A percentile compares a stretch with the other conserved stretches of the same genome.
These are phyloP conservation scores for Entonaema liquescens DNA, from an alignment of 495 filamentous ascomycete genomes.

Conservation along the genomic window DNA sequence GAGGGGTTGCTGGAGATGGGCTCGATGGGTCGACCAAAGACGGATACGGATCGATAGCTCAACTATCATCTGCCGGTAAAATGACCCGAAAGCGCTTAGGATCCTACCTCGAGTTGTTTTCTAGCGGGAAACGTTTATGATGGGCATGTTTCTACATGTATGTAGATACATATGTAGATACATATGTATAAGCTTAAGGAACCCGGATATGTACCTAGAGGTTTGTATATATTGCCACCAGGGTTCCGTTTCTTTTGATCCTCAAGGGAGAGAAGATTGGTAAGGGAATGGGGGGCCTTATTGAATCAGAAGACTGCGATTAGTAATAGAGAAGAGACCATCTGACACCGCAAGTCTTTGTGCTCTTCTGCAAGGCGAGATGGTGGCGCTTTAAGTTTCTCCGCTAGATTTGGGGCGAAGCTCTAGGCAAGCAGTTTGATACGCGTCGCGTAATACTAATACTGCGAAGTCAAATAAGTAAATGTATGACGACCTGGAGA, in stretches of 20 bases:
- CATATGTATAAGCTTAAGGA: background rate
- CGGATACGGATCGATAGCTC: conserved; percentile 19
- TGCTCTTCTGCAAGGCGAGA: background rate
- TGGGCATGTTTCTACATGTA: background rate
- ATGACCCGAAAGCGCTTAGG: conserved; percentile 9
- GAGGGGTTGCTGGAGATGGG: conserved; percentile 28
- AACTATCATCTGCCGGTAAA: conserved; percentile 38
- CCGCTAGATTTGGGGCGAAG: conserved; percentile 5
- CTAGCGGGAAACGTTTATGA: background rate
- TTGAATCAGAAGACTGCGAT: conserved; percentile 16
- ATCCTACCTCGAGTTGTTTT: background rate
- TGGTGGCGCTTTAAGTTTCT: conserved; percentile 31
- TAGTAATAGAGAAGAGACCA: conserved; percentile 7
- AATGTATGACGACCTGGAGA: background rate
- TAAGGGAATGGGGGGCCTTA: background rate
- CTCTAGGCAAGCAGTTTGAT: background rate
- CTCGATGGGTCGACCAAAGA: conserved; percentile 31
- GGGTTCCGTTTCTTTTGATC: conserved; percentile 20
- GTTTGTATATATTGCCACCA: conserved; percentile 19
- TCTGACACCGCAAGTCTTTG: conserved; percentile 15
- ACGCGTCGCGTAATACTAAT: conserved; percentile 33
- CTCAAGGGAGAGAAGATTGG: background rate
- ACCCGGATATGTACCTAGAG: background rate
- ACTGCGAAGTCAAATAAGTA: background rate
- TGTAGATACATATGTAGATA: too few species aligned